Conservation (phyloP, 2,329 filamentous ascomycete species). For the Fusarium ramigenum region DNA sequence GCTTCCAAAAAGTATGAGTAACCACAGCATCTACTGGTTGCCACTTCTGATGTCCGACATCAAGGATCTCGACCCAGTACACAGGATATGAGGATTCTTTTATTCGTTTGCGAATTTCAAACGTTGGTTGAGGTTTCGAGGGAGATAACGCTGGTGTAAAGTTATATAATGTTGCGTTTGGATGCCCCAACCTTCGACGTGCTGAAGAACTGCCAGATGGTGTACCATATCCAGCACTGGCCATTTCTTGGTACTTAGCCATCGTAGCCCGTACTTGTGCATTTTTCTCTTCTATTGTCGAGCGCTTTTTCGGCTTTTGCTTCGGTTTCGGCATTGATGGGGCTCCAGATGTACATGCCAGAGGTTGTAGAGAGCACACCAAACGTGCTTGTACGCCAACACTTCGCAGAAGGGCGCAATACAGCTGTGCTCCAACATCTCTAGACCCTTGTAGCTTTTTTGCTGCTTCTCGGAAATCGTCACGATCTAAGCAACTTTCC, state of each 20-base stretch:
- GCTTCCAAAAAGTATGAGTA: slow-evolving; percentile 78
- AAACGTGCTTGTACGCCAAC: slow-evolving; percentile 83
- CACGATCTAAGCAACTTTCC: slow-evolving; percentile 74
- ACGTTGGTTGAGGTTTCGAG: slow-evolving; percentile 45
- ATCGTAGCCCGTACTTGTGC: slow-evolving; percentile 52
- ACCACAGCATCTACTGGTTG: slow-evolving; percentile 86
- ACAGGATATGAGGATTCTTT: slow-evolving; percentile 81
- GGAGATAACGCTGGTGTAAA: slow-evolving; percentile 56
- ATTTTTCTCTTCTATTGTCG: slow-evolving; percentile 45
- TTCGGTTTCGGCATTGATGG: slow-evolving; percentile 58
- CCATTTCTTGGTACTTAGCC: slow-evolving; percentile 51
- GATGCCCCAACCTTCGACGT: slow-evolving; percentile 62
- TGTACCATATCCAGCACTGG: slow-evolving; percentile 42
- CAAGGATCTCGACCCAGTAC: slow-evolving; percentile 95
- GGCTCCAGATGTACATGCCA: slow-evolving; percentile 71
- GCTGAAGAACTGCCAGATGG: slow-evolving; percentile 50
- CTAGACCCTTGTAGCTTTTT: slow-evolving; percentile 79
- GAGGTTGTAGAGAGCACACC: slow-evolving; percentile 87
- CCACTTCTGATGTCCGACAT: slow-evolving; percentile 90
- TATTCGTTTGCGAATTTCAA: slow-evolving; percentile 55
- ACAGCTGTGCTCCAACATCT: slow-evolving; percentile 89
- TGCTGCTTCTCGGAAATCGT: slow-evolving; percentile 79
- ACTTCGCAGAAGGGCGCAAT: slow-evolving; percentile 86
- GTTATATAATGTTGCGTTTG: slow-evolving; percentile 62
- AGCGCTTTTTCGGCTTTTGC: slow-evolving; percentile 37